Base-by-base conservation (phyloP, 2,329 filamentous ascomycete species). In the Fusarium anthophilum region DNA sequence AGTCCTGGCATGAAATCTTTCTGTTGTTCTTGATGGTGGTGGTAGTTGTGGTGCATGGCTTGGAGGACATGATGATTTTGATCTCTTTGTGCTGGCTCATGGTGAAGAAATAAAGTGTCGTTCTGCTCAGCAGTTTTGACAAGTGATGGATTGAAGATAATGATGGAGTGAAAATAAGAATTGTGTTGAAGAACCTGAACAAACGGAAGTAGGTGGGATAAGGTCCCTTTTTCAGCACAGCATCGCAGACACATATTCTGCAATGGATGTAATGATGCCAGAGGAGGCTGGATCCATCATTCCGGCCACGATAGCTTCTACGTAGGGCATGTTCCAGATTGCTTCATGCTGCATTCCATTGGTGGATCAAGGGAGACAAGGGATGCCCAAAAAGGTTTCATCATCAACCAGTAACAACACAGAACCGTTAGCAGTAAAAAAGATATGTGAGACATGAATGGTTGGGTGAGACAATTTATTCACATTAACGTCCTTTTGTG, bases 11-110 rank as follows among this genome's bases (percentile, higher is more conserved):
- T 13, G 32, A 56, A 14, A 43, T 28, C 24, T 63, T 67, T 26
- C 30, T 57, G 11, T 47, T 66, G 12, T 38, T 50, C 43, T 43
- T 61, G 22, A n/a, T 45, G 35, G 47, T 24, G 13, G 32, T 22
- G 13, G n/a, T 30, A 30, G 28, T 59, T 13, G 56, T 51, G 4
- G 56, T 43, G 14, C 13, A 59, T 41, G 59, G 65, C 10, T 48
- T 50, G 9, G 54, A 55, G 17, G 73, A 67, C 55, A 78, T 65
- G 32, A 60, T 60, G 10, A 78, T 64, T 47, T 76, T 68, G 47
- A 78, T 70, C 44, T 75, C 66, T 43, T 58, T 63, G 32, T 41
- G 37, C 44, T 64, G 62, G 12, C 32, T 54, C 74, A 76, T 78
- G 12, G 24, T 65, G 45, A 58, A 43, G 22, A 55, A 38, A 28